phyloP scores from a whole-genome alignment of 805 yeast genomes.

The Monosporozyma aerobia region DNA sequence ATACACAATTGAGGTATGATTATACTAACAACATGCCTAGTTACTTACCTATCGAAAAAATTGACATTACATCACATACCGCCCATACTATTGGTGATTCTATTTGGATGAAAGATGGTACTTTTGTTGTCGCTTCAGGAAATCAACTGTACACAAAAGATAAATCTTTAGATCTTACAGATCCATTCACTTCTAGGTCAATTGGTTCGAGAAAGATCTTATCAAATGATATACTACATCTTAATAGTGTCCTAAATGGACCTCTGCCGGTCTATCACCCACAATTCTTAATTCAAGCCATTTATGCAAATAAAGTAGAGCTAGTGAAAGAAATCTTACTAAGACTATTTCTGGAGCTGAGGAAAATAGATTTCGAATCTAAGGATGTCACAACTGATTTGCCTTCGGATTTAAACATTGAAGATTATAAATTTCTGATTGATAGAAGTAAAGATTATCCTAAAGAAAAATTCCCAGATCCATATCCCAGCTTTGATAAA shows the following conservation, averaged over 20 bases:
- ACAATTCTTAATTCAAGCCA: conserved; percentile 66
- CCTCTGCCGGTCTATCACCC: conserved; percentile 89
- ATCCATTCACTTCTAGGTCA: conserved; percentile 42
- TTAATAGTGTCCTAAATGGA: conserved; percentile 75
- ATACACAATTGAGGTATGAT: conserved; percentile 79
- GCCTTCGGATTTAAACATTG: conserved; percentile 28
- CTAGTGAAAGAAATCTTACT: conserved; percentile 50
- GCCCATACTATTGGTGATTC: conserved; percentile 82
- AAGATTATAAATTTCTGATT: conserved; percentile 20
- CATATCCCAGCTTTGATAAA: conserved; percentile 34
- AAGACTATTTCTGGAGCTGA: conserved; percentile 41
- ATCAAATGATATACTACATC: conserved; percentile 48
- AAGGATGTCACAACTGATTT: conserved; percentile 22
- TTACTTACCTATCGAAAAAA: conserved; percentile 63
- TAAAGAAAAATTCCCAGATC: conserved; percentile 28
- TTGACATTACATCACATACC: conserved; percentile 64
- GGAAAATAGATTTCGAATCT: conserved; percentile 43
- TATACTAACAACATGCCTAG: conserved; percentile 75
- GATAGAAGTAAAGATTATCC: conserved; percentile 19
- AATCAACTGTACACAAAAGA: conserved; percentile 83
- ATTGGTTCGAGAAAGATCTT: conserved; percentile 52
- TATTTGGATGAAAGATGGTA: conserved; percentile 73
- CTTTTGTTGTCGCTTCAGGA: conserved; percentile 77
- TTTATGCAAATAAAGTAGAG: conserved; percentile 51
- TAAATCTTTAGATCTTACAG: conserved; percentile 49